phyloP scores from a whole-genome alignment of 352 stramenopile species.

The Peronospora destructor region DNA sequence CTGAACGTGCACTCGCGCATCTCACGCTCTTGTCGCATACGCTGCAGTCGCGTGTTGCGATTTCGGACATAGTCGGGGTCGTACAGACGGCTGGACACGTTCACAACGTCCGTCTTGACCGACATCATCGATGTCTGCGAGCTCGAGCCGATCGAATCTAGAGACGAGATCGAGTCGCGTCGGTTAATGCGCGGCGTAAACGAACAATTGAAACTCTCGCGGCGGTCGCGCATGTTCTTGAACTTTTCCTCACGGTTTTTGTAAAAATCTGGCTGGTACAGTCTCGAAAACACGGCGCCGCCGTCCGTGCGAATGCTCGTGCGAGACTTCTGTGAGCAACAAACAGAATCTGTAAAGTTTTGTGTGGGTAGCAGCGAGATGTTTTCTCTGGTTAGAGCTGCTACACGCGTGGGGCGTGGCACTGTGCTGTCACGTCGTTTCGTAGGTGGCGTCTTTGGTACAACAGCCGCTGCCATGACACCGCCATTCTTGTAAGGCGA shows the following conservation, averaged over 20 bases:
- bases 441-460: conserved; percentile 34
- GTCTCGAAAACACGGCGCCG: conserved; percentile 68
- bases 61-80: conserved; percentile 80
- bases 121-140: conserved; percentile 59
- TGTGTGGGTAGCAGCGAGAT: conserved; percentile 62
- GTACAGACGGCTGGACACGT: conserved; percentile 76
- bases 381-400: conserved; percentile 70
- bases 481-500: conserved; percentile 30
- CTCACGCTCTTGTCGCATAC: conserved; percentile 71
- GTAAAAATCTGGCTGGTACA: conserved; percentile 82
- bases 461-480: conserved; percentile 2
- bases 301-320: conserved; percentile 72
- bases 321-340: conserved; percentile 63
- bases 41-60: conserved; percentile 64
- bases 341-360: conserved; percentile 50
- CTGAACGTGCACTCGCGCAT: conserved; percentile 76
- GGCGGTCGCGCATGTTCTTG: conserved; percentile 51
- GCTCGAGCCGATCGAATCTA: conserved; percentile 53
- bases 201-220: conserved; percentile 53
- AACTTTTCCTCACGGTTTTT: conserved; percentile 72
- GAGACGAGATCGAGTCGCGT: conserved; percentile 49
- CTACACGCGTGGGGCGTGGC: conserved; percentile 41
- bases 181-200: conserved; percentile 58
- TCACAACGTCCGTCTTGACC: conserved; percentile 70
- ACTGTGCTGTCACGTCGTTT: conserved; percentile 24